Percentiles rank a stretch among this genome's conserved stretches.
Evolutionary conservation across 73 alveolate species (phyloP).

Genomic region (Paramecium pentaurelia): DNA sequence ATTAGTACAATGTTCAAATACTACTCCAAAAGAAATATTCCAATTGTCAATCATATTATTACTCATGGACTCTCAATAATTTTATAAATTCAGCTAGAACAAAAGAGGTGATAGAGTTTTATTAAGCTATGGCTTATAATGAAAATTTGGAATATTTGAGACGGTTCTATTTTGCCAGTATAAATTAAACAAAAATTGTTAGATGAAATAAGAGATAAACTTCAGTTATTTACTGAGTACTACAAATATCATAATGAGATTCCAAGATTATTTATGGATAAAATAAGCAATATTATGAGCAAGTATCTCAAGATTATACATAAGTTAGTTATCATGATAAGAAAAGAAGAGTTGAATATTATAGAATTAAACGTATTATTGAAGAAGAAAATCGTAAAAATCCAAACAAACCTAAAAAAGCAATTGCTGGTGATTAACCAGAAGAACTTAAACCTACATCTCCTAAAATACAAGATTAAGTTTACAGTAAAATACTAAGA

Average conservation of each 20-base stretch:
- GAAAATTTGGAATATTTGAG: neutral
- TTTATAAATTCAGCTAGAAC: neutral
- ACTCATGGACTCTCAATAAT: neutral
- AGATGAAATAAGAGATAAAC: conserved; percentile 42
- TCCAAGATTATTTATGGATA: conserved; percentile 54
- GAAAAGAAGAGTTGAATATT: conserved; percentile 54
- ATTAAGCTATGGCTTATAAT: neutral
- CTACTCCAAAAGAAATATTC: neutral
- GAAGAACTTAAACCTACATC: neutral
- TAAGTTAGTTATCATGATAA: conserved; percentile 47
- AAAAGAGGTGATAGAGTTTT: neutral
- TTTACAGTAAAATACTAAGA: neutral
- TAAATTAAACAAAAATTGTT: neutral
- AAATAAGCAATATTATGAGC: conserved; percentile 35
- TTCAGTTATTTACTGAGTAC: conserved; percentile 42
- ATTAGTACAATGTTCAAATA: neutral
- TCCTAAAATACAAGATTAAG: neutral
- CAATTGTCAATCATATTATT: neutral
- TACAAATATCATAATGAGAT: conserved; percentile 60
- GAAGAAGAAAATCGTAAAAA: conserved; percentile 56
- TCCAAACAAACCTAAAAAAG: conserved; percentile 61
- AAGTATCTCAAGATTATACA: neutral
- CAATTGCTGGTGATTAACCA: conserved; percentile 54
- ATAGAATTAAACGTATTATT: conserved; percentile 40
- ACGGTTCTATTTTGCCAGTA: neutral